Percentiles rank a stretch among this genome's conserved stretches.
phyloP scores from a whole-genome alignment of 148 eudicot species.

The Rhododendron griersonianum region DNA sequence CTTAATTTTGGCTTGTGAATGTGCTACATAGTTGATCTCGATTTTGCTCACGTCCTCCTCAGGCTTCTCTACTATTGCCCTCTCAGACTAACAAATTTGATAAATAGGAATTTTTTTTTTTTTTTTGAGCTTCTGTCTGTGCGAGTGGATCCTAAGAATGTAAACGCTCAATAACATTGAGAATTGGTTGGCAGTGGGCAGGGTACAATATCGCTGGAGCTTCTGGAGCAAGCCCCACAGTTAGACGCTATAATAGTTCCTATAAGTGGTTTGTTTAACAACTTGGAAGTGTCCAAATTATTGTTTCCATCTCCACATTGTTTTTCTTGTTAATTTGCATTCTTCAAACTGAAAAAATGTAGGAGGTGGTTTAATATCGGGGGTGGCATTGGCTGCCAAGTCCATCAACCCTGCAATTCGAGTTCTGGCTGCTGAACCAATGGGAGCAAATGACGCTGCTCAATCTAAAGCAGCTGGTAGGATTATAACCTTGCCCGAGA shows the following conservation, averaged over 20 bases:
- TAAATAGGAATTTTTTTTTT: neutral
- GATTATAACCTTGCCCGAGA: conserved; percentile 55
- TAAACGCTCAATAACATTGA: neutral
- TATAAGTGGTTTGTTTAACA: conserved; percentile 59
- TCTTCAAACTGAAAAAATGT: conserved; percentile 11
- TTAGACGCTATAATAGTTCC: conserved; percentile 86
- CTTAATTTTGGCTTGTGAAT: neutral
- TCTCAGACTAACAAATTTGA: neutral
- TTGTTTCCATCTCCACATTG: neutral
- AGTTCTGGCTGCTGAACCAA: conserved; percentile 90
- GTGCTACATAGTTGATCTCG: neutral
- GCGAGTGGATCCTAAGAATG: neutral
- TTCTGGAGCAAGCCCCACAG: conserved; percentile 78
- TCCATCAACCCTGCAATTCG: conserved; percentile 73
- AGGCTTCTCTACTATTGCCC: neutral
- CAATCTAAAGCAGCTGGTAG: conserved; percentile 69
- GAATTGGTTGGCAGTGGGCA: conserved; percentile 56
- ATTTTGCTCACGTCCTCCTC: neutral
- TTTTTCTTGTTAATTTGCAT: neutral
- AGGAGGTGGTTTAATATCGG: conserved; percentile 98
- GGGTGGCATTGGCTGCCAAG: conserved; percentile 90
- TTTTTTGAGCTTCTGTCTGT: neutral
- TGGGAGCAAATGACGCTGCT: conserved; percentile 92
- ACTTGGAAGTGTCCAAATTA: neutral
- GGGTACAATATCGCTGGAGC: conserved; percentile 89